These are phyloP conservation scores for Moricandia arvensis DNA, from an alignment of 345 rosid genomes.

Conservation along the genomic window DNA sequence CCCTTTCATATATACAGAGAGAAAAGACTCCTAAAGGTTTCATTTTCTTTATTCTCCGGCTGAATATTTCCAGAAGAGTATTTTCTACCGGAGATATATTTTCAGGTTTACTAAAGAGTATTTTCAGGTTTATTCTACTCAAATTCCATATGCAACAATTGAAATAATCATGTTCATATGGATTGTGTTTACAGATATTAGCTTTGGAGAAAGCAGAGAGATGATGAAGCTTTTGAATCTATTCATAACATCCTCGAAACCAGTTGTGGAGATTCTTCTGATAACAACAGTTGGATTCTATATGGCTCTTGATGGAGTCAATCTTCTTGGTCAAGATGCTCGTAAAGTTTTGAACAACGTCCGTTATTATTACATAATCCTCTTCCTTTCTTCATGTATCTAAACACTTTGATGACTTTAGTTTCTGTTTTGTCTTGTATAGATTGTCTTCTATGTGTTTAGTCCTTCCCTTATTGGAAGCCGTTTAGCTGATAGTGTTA, in stretches of 20 bases:
- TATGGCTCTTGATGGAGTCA: slow-evolving; percentile 50
- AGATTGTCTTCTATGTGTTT: slow-evolving; percentile 62
- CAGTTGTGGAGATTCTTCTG: slow-evolving; percentile 53
- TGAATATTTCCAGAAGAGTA: neutral
- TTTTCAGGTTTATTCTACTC: neutral
- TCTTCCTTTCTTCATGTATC: too few relatives aligned
- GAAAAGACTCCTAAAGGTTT: neutral
- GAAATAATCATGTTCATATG: neutral
- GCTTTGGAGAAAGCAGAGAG: neutral
- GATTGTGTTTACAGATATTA: neutral
- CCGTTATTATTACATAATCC: neutral
- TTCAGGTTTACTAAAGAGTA: too few relatives aligned
- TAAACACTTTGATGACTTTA: neutral
- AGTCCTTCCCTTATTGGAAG: slow-evolving; percentile 61
- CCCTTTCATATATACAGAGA: neutral
- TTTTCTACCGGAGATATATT: neutral
- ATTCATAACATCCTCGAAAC: slow-evolving; percentile 53
- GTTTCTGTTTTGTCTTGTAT: neutral
- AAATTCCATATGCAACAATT: neutral
- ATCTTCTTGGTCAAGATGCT: slow-evolving; percentile 52
- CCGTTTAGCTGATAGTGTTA: slow-evolving; percentile 51
- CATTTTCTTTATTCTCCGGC: slow-evolving; percentile 5
- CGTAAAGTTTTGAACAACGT: slow-evolving; percentile 57
- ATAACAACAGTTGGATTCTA: slow-evolving; percentile 54
- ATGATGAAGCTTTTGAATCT: slow-evolving; percentile 50